phyloP scores from a whole-genome alignment of 192 early-diverging fungal genomes.

The Coemansia sp. region DNA sequence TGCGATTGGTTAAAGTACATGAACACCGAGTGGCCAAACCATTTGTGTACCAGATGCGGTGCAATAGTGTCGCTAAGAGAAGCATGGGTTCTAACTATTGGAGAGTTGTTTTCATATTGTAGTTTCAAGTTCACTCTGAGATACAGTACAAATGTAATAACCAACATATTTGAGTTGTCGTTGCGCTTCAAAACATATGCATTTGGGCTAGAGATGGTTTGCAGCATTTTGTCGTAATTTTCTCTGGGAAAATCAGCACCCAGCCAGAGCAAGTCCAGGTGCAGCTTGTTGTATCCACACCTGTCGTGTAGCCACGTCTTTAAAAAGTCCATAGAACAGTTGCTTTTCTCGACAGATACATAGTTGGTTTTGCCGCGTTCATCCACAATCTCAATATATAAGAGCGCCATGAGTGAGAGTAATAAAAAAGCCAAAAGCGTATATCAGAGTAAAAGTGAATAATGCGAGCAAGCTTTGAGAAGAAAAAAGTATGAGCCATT shows the following conservation, averaged over 20 bases:
- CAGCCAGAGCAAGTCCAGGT: conserved; percentile 1
- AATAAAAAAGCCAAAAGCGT: background rate
- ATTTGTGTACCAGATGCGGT: conserved; percentile 8
- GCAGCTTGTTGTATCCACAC: conserved; percentile 4
- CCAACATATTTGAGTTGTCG: background rate
- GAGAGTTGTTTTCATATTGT: conserved; percentile 5
- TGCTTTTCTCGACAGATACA: background rate
- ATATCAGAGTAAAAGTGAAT: background rate
- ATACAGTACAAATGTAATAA: conserved; percentile 6
- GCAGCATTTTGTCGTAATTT: conserved; percentile 11
- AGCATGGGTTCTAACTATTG: background rate
- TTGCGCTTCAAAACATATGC: background rate
- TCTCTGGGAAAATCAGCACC: conserved; percentile 1
- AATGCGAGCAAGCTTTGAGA: background rate
- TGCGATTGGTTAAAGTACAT: conserved; percentile 9
- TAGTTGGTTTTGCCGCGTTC: conserved; percentile 7
- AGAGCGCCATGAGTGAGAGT: background rate
- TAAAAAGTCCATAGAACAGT: conserved; percentile 1
- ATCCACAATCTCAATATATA: conserved; percentile 10
- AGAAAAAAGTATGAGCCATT: background rate
- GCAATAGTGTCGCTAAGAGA: conserved; percentile 6
- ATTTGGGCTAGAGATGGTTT: conserved; percentile 2
- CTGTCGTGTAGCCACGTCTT: conserved; percentile 7
- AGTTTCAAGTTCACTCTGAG: conserved; percentile 1
- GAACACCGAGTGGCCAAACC: conserved; percentile 11